Evolutionary conservation across 371 early-diverging fungal species (phyloP), one percentile per base, ranked within the genome.

Genomic region (Mucor saturninus): DNA sequence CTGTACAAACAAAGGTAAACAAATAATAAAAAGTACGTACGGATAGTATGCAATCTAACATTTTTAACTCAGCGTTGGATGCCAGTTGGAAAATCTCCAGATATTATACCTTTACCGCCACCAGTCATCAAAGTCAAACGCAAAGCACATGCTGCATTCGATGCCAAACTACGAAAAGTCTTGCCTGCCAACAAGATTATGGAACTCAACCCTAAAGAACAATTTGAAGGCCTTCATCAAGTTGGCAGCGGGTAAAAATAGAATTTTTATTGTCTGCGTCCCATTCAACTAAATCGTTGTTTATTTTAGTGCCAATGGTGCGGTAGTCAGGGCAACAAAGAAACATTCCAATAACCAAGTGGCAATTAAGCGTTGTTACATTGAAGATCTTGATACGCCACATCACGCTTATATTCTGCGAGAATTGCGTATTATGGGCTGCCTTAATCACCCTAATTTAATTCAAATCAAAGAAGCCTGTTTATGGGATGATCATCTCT

Each of bases 331-430:
- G 15, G 70, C 65, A 21, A 40, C 37, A 28, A 62, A 51, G 55
- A 61, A 56, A 45, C 55, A 62, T 32, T 53, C 49, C 37, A 77
- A 74, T 26, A 8, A 49, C 7, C 77, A 74, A 38, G 77, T 79
- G n/a, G 82, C 82, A 30, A 79, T 81, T 54, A 81, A 81, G 61
- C 77, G 82, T 6, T 81, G 82, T 54, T 73, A 64, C 52, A 81
- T 81, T 42, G 82, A 79, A 61, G 82, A 79, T 50, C 73, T 74
- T 38, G 82, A 79, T 42, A 72, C 71, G 8, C 75, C 72, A 45
- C 79, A 81, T 35, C 75, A 77, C 42, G 71, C 75, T 1, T 81
- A 75, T 54, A 73, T 81, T 26, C 54, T 81, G 5, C 65, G 82
- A 28, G 82, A 81, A 66, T 59, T 81, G 7, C 70, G 77, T 55